Base-by-base conservation (phyloP, 148 eudicot species). In the Euryodendron excelsum region DNA sequence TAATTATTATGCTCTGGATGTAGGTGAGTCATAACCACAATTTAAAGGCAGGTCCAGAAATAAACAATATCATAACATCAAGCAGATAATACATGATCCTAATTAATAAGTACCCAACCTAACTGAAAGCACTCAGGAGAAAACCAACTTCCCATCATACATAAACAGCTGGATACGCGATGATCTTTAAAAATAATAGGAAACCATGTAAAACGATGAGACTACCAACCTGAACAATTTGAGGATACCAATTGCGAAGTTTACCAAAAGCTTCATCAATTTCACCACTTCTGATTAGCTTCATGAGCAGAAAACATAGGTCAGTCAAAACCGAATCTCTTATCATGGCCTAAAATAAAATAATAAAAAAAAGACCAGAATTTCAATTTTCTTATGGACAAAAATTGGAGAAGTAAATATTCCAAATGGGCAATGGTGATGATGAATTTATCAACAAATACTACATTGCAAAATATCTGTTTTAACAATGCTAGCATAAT, bases 201-300 rank as follows among this genome's bases (percentile, higher is more conserved):
- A 3, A 62, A 41, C 21, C 27, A 61, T n/a, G 39, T 31, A 45
- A 62, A 34, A 47, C 31, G 63, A 37, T 45, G 45, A 10, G 33
- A 50, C 47, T 21, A 45, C 30, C 78, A 80, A 80, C 82, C 82
- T 80, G 82, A 74, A 80, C 65, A 59, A 80, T 66, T 48, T 80
- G 69, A 31, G 82, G 82, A 71, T 74, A 80, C 82, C 82, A 80
- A 74, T 61, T 65, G 3, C 50, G 75, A 68, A 80, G 82, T 80
- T 75, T 80, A 21, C 39, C 36, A 23, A 80, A 44, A 21, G 82
- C 79, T 12, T 80, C 82, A 58, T 80, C 82, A 75, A 80, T 80
- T 68, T 80, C 31, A 17, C 82, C 82, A 68, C 44, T 75, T 79
- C 69, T 67, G 74, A 80, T 80, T 74, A 80, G 61, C 82, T 80